Base-by-base conservation (phyloP, 73 alveolate genomes). In the Paramecium primaurelia region DNA sequence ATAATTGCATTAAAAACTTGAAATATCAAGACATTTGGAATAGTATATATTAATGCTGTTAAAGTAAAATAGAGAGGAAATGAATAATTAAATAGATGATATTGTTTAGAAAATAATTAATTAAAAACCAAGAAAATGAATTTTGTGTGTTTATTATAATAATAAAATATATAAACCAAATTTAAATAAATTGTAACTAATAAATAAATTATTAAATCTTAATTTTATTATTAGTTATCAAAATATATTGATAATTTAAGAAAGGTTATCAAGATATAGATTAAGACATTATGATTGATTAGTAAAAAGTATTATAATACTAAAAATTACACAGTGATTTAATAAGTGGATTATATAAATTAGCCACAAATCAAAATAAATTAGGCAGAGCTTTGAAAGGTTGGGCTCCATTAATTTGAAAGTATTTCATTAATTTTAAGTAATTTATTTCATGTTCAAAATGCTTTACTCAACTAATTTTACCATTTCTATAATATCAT, bases 361-460 rank as follows among this genome's bases (percentile, higher is more conserved):
- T 7, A n/a, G 8, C 16, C 3, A 40, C 97, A 30, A 99, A 98
- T 93, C 99, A 99, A 58, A 96, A 98, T 92, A 97, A 97, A 71
- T 93, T 97, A 14, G 99, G 99, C 69, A 95, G 99, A 93, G 93
- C 97, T 69, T 98, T 99, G 99, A 94, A 97, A 4, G 99, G 99
- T 32, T 98, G 99, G 99, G 77, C 97, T 20, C 98, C 99, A 37
- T 95, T 93, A 85, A 95, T 98, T 42, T 97, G 95, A 98, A 26
- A 49, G 42, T 18, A 28, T 28, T 36, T 64, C 84, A 64, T 32
- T 64, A 32, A 64, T 64, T 64, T 64, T 64, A 64, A 73, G 87
- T 80, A 80, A 45, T 80, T 80, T 40, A 80, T 80, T 80, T 80
- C 75, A 80, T 42, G 20, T 59, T 45, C 58, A 26, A 18, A 47